These are phyloP conservation scores for Trifolium fragiferum DNA, from an alignment of 306 rosid genomes.

Conservation along the genomic window DNA sequence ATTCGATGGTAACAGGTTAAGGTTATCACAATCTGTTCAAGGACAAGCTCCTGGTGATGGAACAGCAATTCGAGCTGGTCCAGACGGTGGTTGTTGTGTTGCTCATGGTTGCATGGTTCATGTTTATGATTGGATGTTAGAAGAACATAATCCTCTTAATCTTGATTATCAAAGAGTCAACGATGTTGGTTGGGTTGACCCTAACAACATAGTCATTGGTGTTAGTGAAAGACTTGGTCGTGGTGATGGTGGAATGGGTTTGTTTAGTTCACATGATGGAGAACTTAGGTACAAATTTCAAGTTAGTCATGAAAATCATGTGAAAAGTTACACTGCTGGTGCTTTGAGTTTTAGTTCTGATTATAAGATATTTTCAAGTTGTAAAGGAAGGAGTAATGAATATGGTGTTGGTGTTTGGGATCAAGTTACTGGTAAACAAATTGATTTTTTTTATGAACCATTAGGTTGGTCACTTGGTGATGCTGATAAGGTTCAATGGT, in stretches of 20 bases:
- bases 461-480: slow-evolving; percentile 92
- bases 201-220: slow-evolving; percentile 64
- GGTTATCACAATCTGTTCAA: slow-evolving; percentile 54
- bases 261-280: slow-evolving; percentile 70
- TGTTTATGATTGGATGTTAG: slow-evolving; percentile 92
- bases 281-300: slow-evolving; percentile 81
- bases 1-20: slow-evolving; percentile 77
- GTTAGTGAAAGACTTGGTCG: slow-evolving; percentile 80
- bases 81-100: slow-evolving; percentile 91
- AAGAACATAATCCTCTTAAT: slow-evolving; percentile 73
- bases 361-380: slow-evolving; percentile 79
- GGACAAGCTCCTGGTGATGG: slow-evolving; percentile 97
- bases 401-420: slow-evolving; percentile 98
- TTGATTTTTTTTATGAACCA: slow-evolving; percentile 91
- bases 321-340: slow-evolving; percentile 90
- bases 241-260: slow-evolving; percentile 88
- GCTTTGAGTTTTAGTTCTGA: slow-evolving; percentile 84
- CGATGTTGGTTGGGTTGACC: slow-evolving; percentile 88
- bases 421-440: slow-evolving; percentile 75
- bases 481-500: slow-evolving; percentile 91
- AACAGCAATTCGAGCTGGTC: slow-evolving; percentile 90
- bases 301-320: slow-evolving; percentile 79
- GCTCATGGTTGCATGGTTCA: slow-evolving; percentile 94
- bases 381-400: slow-evolving; percentile 90
- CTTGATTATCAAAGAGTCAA: slow-evolving; percentile 84